phyloP scores from a whole-genome alignment of 1,284 basidiomycete species.

The Puccinia polysora region DNA sequence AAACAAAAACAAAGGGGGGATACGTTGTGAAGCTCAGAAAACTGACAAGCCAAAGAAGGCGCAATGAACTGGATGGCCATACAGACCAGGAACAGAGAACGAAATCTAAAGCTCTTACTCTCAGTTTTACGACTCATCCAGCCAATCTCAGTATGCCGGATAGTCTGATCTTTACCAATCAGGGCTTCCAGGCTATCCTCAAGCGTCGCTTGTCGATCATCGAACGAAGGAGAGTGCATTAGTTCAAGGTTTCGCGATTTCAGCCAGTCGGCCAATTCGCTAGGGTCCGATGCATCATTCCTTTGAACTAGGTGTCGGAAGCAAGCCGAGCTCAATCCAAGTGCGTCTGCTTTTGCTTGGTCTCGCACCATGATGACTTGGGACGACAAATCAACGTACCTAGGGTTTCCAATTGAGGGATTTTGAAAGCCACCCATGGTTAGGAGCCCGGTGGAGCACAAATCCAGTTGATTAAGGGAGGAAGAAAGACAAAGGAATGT shows the following conservation, averaged over 20 bases:
- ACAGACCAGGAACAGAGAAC: background rate
- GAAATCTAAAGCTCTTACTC: background rate
- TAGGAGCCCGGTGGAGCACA: background rate
- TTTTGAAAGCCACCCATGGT: background rate
- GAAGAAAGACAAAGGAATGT: background rate
- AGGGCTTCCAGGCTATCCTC: constrained; percentile 12
- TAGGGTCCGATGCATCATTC: too few species aligned
- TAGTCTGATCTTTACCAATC: constrained; percentile 8
- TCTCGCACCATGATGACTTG: constrained; percentile 1
- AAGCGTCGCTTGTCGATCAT: background rate
- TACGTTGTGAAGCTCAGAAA: background rate
- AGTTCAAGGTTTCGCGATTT: background rate
- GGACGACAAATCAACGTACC: constrained; percentile 24
- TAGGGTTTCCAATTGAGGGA: background rate
- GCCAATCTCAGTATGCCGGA: constrained; percentile 25
- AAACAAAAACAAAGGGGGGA: background rate
- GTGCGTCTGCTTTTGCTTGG: too few species aligned
- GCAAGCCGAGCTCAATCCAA: too few species aligned
- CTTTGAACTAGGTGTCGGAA: background rate
- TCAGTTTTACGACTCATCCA: constrained; percentile 38
- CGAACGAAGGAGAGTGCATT: background rate
- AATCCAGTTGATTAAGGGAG: background rate
- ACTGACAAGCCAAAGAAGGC: background rate
- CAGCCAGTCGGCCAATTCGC: background rate
- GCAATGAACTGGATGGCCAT: background rate